Evolutionary conservation across 2,329 filamentous ascomycete species (phyloP), one percentile per base, ranked within the genome.

Genomic region (Pseudodiploospora longispora): DNA sequence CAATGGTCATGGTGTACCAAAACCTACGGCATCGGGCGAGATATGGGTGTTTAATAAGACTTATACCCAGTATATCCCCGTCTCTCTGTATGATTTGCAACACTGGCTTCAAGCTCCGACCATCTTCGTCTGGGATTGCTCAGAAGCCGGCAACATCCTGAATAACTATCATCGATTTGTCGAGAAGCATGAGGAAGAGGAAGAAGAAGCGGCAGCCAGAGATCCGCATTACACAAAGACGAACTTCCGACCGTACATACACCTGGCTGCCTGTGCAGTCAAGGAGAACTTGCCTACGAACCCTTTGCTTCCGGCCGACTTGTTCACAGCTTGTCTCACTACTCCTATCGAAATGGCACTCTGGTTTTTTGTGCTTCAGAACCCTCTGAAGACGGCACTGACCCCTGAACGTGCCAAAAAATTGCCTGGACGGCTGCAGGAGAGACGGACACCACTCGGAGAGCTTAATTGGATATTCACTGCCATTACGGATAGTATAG

Each of bases 41-140:
- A 95, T 98, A 19, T 98, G 93, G 93, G 94, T 97, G 5, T 98
- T 98, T 65, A 98, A 98, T 66, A 91, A 93, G 55, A 97, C 88
- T 54, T 98, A 96, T 62, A 98, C 93, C 0, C 93, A 98, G 65
- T 98, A 98, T 61, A 98, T 98, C 36, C 93, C 93, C 0, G 87
- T 98, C 36, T 95, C 91, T 1, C 71, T 98, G 6, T 96, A 95
- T 58, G 93, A 98, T 60, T 69, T 98, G 37, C 91, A 97, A 64
- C 84, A 87, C 47, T 98, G 93, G 93, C 79, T 98, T 6, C 89
- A 91, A 50, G 91, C 90, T 1, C 93, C 93, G 0, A 95, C 90
- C 48, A 82, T 98, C 36, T 98, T 94, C 59, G 93, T 98, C 31
- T 98, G 94, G 76, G 93, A 98, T 65, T 96, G 93, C 59, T 96